Percentiles rank a stretch among this genome's conserved stretches.
phyloP scores from a whole-genome alignment of 2,329 filamentous ascomycete genomes.

The Colletotrichum costaricense region DNA sequence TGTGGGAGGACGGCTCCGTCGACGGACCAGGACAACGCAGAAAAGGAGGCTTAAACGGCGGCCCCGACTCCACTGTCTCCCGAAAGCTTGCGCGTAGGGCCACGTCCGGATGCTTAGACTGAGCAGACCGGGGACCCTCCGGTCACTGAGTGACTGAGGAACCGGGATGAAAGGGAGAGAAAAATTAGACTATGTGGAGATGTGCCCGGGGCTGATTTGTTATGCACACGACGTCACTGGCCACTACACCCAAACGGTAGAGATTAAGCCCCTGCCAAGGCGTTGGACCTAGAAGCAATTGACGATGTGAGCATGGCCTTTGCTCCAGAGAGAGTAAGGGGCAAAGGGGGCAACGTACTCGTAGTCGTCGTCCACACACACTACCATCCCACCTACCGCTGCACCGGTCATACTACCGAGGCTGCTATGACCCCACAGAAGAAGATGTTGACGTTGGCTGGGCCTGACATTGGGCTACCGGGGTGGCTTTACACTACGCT shows the following conservation, averaged over 20 bases:
- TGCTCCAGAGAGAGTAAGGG: background rate
- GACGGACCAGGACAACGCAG: background rate
- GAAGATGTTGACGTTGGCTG: constrained; percentile 4
- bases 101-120: background rate
- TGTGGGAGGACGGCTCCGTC: constrained; percentile 19
- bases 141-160: background rate
- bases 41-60: constrained; percentile 28
- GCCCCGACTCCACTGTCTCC: background rate
- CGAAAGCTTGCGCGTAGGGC: constrained; percentile 26
- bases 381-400: background rate
- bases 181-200: constrained; percentile 19
- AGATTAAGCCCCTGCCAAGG: background rate
- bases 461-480: background rate
- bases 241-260: background rate
- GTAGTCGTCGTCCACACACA: background rate
- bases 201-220: constrained; percentile 13
- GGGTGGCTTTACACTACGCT: background rate
- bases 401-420: background rate
- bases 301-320: background rate
- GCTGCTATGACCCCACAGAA: background rate
- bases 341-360: background rate
- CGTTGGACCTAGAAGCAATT: background rate
- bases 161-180: background rate
- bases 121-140: background rate
- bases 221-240: constrained; percentile 17